Conservation (phyloP, 2,329 filamentous ascomycete species). For the Fusarium sp. region DNA sequence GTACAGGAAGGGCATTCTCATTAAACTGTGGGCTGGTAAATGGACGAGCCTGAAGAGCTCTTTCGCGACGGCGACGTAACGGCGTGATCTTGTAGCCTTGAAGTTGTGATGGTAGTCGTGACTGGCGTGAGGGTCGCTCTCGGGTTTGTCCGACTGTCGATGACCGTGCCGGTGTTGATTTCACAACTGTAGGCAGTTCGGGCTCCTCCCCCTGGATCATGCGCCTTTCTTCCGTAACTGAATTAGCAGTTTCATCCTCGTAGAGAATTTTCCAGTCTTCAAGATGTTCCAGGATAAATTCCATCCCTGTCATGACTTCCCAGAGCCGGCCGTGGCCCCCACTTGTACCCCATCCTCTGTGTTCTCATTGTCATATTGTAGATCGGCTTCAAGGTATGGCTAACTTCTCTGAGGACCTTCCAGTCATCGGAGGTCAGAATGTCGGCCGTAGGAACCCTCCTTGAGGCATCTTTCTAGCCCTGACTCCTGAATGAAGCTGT, state of each 20-base stretch:
- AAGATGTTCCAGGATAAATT: constrained; percentile 10
- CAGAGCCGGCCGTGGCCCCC: constrained; percentile 1
- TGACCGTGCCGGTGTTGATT: background rate
- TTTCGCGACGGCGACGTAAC: background rate
- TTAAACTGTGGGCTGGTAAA: background rate
- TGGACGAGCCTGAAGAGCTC: background rate
- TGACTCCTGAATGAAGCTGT: constrained; percentile 1
- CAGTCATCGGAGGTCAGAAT: background rate
- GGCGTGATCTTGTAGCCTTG: background rate
- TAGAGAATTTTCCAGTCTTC: constrained; percentile 11
- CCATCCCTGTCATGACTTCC: constrained; percentile 9
- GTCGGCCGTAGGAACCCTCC: background rate
- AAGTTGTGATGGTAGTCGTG: background rate
- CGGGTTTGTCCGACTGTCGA: background rate
- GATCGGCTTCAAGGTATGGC: background rate
- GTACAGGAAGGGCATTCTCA: background rate
- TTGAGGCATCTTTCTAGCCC: background rate
- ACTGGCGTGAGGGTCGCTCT: background rate
- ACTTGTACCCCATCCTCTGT: constrained; percentile 9
- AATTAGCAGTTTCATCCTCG: constrained; percentile 3
- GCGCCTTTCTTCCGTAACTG: background rate
- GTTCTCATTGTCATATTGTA: constrained; percentile 4
- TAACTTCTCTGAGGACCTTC: constrained; percentile 11
- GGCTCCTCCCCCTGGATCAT: background rate
- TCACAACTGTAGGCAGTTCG: background rate